Base-by-base conservation (phyloP, 2,329 filamentous ascomycete genomes). In the Thielaviopsis punctulata region DNA sequence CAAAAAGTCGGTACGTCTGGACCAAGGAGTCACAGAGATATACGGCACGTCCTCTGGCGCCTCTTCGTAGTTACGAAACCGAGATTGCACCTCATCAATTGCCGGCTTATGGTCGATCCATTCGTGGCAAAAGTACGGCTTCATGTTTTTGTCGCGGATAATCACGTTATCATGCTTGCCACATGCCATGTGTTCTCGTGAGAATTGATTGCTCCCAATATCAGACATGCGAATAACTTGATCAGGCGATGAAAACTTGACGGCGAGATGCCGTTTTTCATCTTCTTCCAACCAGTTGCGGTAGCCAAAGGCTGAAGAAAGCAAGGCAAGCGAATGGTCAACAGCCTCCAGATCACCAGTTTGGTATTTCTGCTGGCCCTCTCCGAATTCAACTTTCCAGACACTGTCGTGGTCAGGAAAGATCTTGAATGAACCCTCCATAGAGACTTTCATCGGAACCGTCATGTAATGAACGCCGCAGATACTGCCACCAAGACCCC, bases 1-100 rank as follows among this genome's bases (percentile, higher is more conserved):
- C 4, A 85, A 68, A 48, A 81, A 79, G 58, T 84, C 79, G 2
- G 68, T 66, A 44, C 77, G 70, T 52, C 70, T 73, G 0, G 77
- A 72, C 62, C 76, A 76, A 43, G 62, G 69, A 18, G 58, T 63
- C 0, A 79, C 59, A 2, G 65, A 64, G 1, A 81, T 55, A 58
- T 79, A 77, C 0, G 72, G 66, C 0, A 62, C 63, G n/a, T 77
- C 64, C 2, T 62, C 59, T 0, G 71, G 69, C 0, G 66, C 65
- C 0, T 68, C 58, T 0, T 66, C 63, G 43, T 68, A 71, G 1
- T 62, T 61, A 1, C 56, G 55, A 45, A 68, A 66, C 0, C 61
- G 59, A 25, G 63, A 58, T 22, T 68, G 65, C 0, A 78, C 65
- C 6, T 65, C 57, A 1, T 69, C 61, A 0, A 58, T 12, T 18